phyloP scores from a whole-genome alignment of 352 stramenopile species.

The Phytophthora ohioensis region DNA sequence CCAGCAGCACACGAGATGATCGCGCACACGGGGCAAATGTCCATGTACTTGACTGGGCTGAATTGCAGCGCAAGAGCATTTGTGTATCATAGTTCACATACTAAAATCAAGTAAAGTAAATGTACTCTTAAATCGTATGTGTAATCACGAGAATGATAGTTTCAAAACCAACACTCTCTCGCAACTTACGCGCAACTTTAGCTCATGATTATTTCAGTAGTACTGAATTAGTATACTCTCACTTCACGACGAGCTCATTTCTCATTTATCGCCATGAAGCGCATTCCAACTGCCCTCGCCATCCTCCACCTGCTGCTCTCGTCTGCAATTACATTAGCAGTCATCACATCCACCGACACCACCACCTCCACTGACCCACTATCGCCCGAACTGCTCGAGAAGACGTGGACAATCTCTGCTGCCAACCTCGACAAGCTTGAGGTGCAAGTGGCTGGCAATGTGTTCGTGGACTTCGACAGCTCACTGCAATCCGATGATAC shows the following conservation, averaged over 20 bases:
- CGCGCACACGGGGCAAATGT: too few relatives aligned
- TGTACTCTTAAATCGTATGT: not conserved
- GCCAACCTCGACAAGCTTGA: slow-evolving; percentile 34
- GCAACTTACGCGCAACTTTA: too few relatives aligned
- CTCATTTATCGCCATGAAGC: slow-evolving; percentile 12
- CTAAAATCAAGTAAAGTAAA: not conserved
- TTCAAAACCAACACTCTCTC: slow-evolving; percentile 12
- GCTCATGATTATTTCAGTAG: not conserved
- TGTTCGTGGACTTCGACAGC: slow-evolving; percentile 52
- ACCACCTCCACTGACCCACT: slow-evolving; percentile 9
- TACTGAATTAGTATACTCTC: too few relatives aligned
- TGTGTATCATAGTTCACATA: not conserved
- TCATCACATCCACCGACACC: slow-evolving; percentile 19
- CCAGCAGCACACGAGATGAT: too few relatives aligned
- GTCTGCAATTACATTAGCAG: not conserved
- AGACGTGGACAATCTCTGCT: slow-evolving; percentile 46
- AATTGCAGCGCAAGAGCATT: too few relatives aligned
- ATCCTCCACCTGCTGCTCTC: slow-evolving; percentile 9
- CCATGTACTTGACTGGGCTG: too few relatives aligned
- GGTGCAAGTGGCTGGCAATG: slow-evolving; percentile 43
- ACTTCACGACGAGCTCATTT: slow-evolving; percentile 9
- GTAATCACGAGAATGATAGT: slow-evolving; percentile 8
- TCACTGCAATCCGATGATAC: slow-evolving; percentile 23
- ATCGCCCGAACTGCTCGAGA: slow-evolving; percentile 25
- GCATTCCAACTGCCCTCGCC: not conserved